Evolutionary conservation across 139 green algal genomes (phyloP).

Genomic region (Chlorella sp.): DNA sequence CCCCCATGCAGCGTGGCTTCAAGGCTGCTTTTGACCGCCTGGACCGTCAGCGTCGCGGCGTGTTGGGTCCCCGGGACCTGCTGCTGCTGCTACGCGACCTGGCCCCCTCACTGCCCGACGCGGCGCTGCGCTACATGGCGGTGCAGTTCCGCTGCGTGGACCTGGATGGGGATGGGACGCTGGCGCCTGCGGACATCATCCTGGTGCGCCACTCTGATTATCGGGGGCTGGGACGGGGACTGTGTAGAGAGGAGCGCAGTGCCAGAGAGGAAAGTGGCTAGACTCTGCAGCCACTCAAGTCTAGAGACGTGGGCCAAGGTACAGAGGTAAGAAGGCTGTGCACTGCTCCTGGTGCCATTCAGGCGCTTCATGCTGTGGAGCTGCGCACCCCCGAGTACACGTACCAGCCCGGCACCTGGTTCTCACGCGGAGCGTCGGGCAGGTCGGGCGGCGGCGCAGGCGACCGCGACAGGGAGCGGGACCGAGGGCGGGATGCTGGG

Average conservation of each 20-base stretch:
- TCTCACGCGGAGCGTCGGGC: not conserved
- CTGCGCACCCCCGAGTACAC: constrained; percentile 20
- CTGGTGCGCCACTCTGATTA: no score
- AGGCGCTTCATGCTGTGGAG: constrained; percentile 13
- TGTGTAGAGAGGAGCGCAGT: no score
- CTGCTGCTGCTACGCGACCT: constrained; percentile 15
- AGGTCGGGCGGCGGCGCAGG: no score
- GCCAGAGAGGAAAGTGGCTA: no score
- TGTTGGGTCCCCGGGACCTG: constrained; percentile 1
- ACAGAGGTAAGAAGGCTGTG: no score
- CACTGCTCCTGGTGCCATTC: no score
- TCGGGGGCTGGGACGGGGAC: no score
- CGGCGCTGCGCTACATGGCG: constrained; percentile 12
- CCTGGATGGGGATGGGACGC: not conserved
- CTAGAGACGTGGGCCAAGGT: no score
- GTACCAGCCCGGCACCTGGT: constrained; percentile 12
- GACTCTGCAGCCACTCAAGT: no score
- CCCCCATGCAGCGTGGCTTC: not conserved
- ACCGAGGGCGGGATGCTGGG: no score
- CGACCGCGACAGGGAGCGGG: no score
- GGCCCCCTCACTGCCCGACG: not conserved
- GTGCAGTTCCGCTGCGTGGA: constrained; percentile 4
- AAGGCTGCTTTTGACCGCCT: not conserved
- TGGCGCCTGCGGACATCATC: not conserved
- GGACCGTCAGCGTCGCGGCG: not conserved